Conservation (phyloP, 2,329 filamentous ascomycete genomes). For the Venturia effusa region DNA sequence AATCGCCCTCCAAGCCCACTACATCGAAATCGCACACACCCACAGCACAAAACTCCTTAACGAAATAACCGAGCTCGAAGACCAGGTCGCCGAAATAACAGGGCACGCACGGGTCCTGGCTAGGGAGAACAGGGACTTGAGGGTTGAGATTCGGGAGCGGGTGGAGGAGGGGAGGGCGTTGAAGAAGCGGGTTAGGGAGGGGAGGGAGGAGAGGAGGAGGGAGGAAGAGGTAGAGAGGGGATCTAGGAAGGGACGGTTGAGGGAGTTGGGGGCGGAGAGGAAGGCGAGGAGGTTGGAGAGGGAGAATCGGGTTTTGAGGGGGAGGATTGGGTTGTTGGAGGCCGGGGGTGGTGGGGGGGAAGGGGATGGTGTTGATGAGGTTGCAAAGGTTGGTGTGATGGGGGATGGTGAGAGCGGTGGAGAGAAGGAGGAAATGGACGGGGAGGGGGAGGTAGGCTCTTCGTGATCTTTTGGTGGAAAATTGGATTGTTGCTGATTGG, state of each 20-base stretch:
- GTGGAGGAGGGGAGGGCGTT: background rate
- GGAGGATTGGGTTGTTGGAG: background rate
- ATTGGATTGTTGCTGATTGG: background rate
- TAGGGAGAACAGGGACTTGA: background rate
- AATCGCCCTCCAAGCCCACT: background rate
- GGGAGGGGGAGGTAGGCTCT: background rate
- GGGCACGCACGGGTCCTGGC: background rate
- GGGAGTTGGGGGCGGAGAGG: background rate
- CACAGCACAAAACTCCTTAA: background rate
- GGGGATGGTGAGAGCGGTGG: background rate
- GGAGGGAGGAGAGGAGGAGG: background rate
- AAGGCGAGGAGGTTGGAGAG: background rate
- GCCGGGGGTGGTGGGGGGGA: background rate
- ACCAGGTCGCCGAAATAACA: background rate
- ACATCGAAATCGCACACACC: background rate
- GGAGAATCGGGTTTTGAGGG: background rate
- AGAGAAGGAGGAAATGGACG: background rate
- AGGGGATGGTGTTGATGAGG: background rate
- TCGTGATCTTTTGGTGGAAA: background rate
- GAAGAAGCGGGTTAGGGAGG: background rate
- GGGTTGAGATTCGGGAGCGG: background rate
- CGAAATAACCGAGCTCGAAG: background rate
- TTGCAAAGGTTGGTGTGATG: too few relatives aligned
- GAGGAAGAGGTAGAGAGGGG: background rate
- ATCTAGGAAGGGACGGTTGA: background rate